Conservation (phyloP, 352 stramenopile species). For the Phytophthora citrophthora region DNA sequence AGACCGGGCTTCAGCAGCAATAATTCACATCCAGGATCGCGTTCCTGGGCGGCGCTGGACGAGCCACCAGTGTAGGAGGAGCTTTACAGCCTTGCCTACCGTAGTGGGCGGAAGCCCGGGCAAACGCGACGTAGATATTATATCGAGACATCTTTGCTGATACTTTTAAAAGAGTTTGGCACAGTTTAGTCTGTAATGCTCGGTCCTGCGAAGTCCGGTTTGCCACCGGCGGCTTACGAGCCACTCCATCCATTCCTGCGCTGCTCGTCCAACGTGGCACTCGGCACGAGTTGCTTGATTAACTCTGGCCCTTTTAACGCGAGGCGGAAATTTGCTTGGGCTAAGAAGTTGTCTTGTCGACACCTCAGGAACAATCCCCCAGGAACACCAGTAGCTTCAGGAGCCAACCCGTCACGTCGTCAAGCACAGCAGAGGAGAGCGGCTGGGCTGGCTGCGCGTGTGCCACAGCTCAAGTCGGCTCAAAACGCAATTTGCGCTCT, state of each 20-base stretch:
- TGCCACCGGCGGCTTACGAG: constrained; percentile 4
- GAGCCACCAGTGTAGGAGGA: constrained; percentile 23
- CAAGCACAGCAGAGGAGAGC: constrained; percentile 20
- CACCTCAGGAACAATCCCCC: constrained; percentile 36
- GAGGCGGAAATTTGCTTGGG: constrained; percentile 43
- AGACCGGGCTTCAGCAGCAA: constrained; percentile 25
- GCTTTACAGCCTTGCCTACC: not conserved
- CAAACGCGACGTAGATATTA: too few relatives aligned
- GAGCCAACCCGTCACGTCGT: constrained; percentile 45
- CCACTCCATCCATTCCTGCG: constrained; percentile 19
- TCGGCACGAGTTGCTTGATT: constrained; percentile 26
- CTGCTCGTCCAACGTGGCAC: constrained; percentile 31
- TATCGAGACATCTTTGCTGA: too few relatives aligned
- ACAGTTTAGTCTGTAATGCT: not conserved
- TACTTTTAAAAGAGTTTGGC: not conserved
- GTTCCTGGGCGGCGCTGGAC: constrained; percentile 35
- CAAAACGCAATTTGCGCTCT: constrained; percentile 46
- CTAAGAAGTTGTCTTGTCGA: constrained; percentile 41
- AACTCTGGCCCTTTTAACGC: constrained; percentile 38
- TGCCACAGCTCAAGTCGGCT: constrained; percentile 37
- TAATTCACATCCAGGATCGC: constrained; percentile 45
- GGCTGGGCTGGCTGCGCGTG: constrained; percentile 23
- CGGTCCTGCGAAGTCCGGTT: not conserved
- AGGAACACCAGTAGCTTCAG: constrained; percentile 39
- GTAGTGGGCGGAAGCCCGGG: too few relatives aligned